phyloP scores from a whole-genome alignment of 768 basidiomycete genomes.

The Agrocybe praecox region DNA sequence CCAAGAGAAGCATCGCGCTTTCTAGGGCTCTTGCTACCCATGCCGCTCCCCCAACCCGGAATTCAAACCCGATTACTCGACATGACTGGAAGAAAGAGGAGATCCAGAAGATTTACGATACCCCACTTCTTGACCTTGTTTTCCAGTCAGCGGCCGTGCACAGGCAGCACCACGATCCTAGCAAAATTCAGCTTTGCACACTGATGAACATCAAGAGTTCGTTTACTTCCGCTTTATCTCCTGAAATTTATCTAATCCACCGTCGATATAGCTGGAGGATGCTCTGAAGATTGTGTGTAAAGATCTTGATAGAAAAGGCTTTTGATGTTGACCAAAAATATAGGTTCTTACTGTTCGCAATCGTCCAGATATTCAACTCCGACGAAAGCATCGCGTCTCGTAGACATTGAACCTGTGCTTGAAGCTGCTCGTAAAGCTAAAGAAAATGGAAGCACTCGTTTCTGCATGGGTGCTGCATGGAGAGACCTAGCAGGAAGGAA shows the following conservation, averaged over 20 bases:
- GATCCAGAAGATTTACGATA: conserved; percentile 84
- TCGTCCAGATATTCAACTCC: conserved; percentile 91
- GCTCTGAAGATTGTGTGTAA: conserved; percentile 87
- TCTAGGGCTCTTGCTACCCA: conserved; percentile 66
- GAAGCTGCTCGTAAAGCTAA: conserved; percentile 93
- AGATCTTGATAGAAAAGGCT: background rate
- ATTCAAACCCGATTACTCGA: conserved; percentile 36
- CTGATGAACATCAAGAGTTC: conserved; percentile 98
- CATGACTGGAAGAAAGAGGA: conserved; percentile 78
- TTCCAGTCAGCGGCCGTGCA: conserved; percentile 87
- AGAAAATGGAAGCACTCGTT: conserved; percentile 94
- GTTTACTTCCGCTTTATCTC: conserved; percentile 36
- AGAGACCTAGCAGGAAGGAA: conserved; percentile 91
- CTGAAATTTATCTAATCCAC: conserved; percentile 13
- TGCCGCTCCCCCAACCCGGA: conserved; percentile 35
- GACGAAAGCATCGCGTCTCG: conserved; percentile 84
- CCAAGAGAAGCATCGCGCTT: conserved; percentile 28
- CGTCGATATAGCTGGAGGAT: conserved; percentile 77
- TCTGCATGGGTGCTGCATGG: conserved; percentile 99
- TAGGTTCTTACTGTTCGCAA: conserved; percentile 97
- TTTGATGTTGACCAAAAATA: background rate
- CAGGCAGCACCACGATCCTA: conserved; percentile 83
- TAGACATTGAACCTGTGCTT: conserved; percentile 90
- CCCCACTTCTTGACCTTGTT: conserved; percentile 85
- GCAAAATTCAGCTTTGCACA: conserved; percentile 93